Evolutionary conservation across 768 basidiomycete species (phyloP).

Genomic region (Kondoa malvinella): DNA sequence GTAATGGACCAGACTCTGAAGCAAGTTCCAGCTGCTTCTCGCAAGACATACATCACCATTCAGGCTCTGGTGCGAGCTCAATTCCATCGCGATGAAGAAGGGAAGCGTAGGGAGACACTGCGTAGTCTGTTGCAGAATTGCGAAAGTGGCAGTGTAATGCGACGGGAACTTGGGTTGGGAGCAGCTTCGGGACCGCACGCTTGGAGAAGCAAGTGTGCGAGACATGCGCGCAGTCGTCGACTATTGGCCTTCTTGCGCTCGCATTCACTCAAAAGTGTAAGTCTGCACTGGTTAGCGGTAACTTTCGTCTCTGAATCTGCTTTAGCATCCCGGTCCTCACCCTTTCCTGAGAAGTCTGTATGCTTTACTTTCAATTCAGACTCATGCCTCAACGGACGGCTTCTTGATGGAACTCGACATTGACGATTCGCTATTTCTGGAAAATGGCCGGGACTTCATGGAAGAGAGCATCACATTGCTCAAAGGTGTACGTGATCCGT

Average conservation of each 20-base stretch:
- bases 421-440: constrained; percentile 20
- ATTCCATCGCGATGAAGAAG: constrained; percentile 21
- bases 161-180: constrained; percentile 8
- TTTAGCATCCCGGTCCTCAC: constrained; percentile 15
- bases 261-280: constrained; percentile 11
- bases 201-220: constrained; percentile 12
- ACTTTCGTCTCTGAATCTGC: neutral
- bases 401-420: constrained; percentile 22
- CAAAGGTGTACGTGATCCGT: constrained; percentile 17
- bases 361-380: constrained; percentile 17
- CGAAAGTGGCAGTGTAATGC: neutral
- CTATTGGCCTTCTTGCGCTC: constrained; percentile 13
- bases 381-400: constrained; percentile 6
- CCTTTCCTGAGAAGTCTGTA: constrained; percentile 19
- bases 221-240: neutral
- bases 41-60: constrained; percentile 17
- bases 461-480: constrained; percentile 17
- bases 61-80: constrained; percentile 15
- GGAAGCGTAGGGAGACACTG: constrained; percentile 1
- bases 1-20: constrained; percentile 14
- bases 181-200: constrained; percentile 5
- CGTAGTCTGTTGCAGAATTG: constrained; percentile 7
- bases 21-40: constrained; percentile 11
- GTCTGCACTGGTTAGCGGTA: neutral
- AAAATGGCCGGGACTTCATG: constrained; percentile 21